Base-by-base conservation (phyloP, 1,284 basidiomycete species). In the Sporisorium graminicola region DNA sequence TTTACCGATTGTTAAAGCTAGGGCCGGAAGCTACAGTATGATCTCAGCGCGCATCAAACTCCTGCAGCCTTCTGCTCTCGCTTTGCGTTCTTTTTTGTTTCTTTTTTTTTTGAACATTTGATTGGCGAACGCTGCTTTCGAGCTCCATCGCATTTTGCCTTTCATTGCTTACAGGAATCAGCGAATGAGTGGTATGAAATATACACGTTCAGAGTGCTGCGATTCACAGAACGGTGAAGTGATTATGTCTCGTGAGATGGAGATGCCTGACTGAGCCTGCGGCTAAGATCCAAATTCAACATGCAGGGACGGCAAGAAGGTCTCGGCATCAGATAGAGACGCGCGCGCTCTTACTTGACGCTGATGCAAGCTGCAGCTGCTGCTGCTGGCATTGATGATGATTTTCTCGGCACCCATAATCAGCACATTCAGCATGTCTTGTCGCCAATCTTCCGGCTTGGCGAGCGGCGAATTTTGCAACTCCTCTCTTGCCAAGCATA, bases 21-120 rank as follows among this genome's bases (percentile, higher is more conserved):
- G 20, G 13, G 20, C 20, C 29, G 54, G 42, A 31, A 26, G 33
- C 43, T 49, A 58, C n/a, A n/a, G n/a, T n/a, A 31, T 58, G 56
- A 58, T 58, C 56, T 58, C 56, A 58, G 44, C 44, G 56, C 44
- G 56, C 56, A 58, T 6, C 42, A 35, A 56, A 3, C 13, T n/a
- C 6, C 37, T 40, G 16, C 47, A 50, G 2, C 18, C n/a, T n/a
- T 31, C 29, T 31, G 29, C n/a, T 49, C 22, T 29, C 26, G 24
- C 50, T 22, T 31, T 31, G 50, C 50, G 31, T 16, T 18, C 31
- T 33, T 37, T n/a, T n/a, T n/a, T n/a, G n/a, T n/a, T 16, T 18
- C 31, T 33, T 37, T n/a, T n/a, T n/a, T n/a, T n/a, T 37, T 20
- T 16, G 8, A 22, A 31, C 31, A 20, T 35, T 13, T 37, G 16